phyloP scores from a whole-genome alignment of 2,329 filamentous ascomycete species.

The Apiospora kogelbergensis region DNA sequence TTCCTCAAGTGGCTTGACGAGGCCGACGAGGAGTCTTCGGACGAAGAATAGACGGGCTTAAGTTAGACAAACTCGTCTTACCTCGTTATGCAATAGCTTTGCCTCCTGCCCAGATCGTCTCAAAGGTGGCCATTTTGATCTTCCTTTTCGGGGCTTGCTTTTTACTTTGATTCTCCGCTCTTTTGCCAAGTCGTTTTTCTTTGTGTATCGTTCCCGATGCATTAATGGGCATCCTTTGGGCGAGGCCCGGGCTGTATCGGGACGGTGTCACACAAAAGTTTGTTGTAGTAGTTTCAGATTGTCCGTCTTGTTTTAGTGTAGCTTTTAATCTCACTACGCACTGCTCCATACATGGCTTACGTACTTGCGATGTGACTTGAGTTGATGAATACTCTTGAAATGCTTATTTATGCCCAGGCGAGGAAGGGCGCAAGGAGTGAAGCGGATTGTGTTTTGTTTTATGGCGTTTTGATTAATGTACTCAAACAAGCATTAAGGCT shows the following conservation, averaged over 20 bases:
- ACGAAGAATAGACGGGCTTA: conserved; percentile 48
- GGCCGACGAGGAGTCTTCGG: conserved; percentile 72
- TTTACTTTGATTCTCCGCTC: background rate
- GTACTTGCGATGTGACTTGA: background rate
- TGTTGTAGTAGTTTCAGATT: background rate
- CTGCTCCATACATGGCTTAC: background rate
- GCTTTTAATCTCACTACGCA: background rate
- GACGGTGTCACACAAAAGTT: conserved; percentile 1
- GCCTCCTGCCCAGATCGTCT: background rate
- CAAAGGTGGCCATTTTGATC: background rate
- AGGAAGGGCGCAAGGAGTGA: too few species aligned
- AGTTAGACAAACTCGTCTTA: background rate
- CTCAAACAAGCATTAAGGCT: background rate
- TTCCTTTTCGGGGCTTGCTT: background rate
- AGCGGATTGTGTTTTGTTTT: too few species aligned
- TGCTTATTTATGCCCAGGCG: too few species aligned
- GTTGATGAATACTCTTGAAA: too few species aligned
- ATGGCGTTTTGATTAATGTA: too few species aligned
- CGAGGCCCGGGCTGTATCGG: background rate
- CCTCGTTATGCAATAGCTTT: background rate
- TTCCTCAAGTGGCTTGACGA: conserved; percentile 94
- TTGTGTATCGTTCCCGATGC: background rate
- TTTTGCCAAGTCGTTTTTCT: background rate
- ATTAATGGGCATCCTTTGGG: background rate
- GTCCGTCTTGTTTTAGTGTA: background rate